Base-by-base conservation (phyloP, 1,139 yeast species). In the Arxiozyma telluris region DNA sequence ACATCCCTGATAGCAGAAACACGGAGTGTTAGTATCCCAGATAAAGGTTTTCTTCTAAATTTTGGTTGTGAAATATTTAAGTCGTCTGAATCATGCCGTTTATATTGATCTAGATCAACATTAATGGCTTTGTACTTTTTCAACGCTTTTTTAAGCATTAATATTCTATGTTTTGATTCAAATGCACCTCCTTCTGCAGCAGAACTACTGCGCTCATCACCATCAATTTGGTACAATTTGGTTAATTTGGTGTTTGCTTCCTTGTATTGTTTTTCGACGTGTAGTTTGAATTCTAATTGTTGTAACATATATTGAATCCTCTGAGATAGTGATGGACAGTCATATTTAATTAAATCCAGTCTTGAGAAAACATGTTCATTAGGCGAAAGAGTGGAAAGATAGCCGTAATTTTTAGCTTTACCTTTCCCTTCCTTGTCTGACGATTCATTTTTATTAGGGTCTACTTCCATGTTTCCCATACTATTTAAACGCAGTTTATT, bases 241-340 rank as follows among this genome's bases (percentile, higher is more conserved):
- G 87, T 83, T 68, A 93, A 81, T 68, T 91, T 93, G 61, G 88
- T 94, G 61, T 90, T 90, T 18, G 98, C 98, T 59, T 84, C 94
- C 62, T 85, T 83, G 71, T 91, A 93, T 71, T 93, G 96, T 64
- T 87, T 83, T 70, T 93, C 98, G 45, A 93, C 96, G 65, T 91
- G 94, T 52, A 91, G 76, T 70, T 93, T 93, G 71, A 91, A 90
- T 67, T 90, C 96, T 54, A 93, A 76, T 69, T 90, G 96, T 71
- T 90, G 97, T 55, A 93, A 77, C 98, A 93, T 91, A 64, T 87
- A 84, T 70, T 89, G 96, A 64, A 93, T 93, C 60, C 94, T 81
- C 64, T 93, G 96, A n/a, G 97, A 96, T 62, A 93, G 74, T 1
- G 96, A 87, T 0, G 97, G 96, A 62, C 96, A 88, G 64, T 93